These are phyloP conservation scores for Monosporascus sp. DNA, from an alignment of 2,329 filamentous ascomycete species.

Conservation along the genomic window DNA sequence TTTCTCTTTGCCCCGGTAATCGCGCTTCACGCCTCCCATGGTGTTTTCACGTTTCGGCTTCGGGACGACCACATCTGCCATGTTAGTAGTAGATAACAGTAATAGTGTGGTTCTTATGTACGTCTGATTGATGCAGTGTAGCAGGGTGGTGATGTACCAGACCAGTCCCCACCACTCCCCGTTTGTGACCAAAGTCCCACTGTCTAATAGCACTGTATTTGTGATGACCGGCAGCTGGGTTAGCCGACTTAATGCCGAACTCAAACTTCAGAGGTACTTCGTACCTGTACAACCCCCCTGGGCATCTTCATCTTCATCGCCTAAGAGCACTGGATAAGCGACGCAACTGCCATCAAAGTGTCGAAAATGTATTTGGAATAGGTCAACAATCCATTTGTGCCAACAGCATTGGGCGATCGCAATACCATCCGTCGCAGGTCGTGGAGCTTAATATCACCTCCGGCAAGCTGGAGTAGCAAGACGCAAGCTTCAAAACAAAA, in stretches of 20 bases:
- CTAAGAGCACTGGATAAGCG: too few relatives aligned
- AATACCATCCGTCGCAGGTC: background rate
- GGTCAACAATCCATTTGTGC: too few relatives aligned
- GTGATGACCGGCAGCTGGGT: background rate
- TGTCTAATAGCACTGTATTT: background rate
- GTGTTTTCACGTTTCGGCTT: slow-evolving; percentile 17
- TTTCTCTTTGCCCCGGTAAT: slow-evolving; percentile 48
- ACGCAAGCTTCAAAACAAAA: too few relatives aligned
- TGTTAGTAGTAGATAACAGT: background rate
- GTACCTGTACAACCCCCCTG: too few relatives aligned
- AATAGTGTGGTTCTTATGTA: too few relatives aligned
- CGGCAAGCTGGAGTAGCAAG: background rate
- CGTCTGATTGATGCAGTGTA: background rate
- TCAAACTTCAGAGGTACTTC: too few relatives aligned
- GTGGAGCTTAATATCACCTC: background rate
- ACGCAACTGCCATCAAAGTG: too few relatives aligned
- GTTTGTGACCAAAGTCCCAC: background rate
- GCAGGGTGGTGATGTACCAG: background rate
- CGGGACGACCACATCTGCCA: slow-evolving; percentile 22
- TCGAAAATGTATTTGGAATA: too few relatives aligned
- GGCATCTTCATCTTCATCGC: too few relatives aligned
- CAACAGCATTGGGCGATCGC: too few relatives aligned
- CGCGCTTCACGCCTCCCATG: slow-evolving; percentile 47
- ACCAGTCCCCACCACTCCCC: background rate
- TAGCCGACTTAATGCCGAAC: background rate